Evolutionary conservation across 805 yeast genomes (phyloP).

Genomic region (Cyberlindnera lachancei): DNA sequence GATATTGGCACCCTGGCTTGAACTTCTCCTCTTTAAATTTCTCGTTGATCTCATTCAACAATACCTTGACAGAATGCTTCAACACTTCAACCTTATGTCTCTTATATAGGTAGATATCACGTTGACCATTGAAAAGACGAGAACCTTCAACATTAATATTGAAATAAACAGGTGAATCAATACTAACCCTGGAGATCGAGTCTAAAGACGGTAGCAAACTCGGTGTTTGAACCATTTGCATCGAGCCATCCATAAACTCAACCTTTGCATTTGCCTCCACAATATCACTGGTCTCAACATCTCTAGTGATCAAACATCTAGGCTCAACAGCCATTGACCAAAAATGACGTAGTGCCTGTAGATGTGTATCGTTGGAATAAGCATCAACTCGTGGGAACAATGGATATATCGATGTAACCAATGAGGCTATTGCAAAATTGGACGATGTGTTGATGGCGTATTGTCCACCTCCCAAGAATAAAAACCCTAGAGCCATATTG

Average conservation of each 20-base stretch:
- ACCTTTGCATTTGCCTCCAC: constrained; percentile 36
- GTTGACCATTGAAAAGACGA: constrained; percentile 23
- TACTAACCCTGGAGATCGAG: constrained; percentile 39
- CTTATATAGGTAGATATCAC: constrained; percentile 41
- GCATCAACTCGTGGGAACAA: constrained; percentile 42
- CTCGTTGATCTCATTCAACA: constrained; percentile 16
- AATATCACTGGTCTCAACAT: constrained; percentile 53
- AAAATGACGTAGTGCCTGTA: constrained; percentile 82
- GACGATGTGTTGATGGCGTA: constrained; percentile 60
- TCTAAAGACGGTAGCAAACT: constrained; percentile 58
- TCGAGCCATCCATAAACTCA: constrained; percentile 30
- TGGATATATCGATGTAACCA: constrained; percentile 75
- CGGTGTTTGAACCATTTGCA: constrained; percentile 42
- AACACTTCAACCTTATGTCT: constrained; percentile 25
- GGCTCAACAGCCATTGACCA: constrained; percentile 84
- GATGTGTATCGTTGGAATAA: constrained; percentile 48
- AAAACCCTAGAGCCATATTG: constrained; percentile 77
- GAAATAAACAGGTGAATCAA: constrained; percentile 43
- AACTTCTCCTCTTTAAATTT: constrained; percentile 7
- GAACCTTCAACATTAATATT: constrained; percentile 37
- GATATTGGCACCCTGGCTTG: constrained; percentile 3
- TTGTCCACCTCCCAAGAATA: constrained; percentile 90
- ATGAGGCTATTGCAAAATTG: constrained; percentile 56
- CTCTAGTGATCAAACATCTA: constrained; percentile 72
- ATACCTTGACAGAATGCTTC: constrained; percentile 28